Conservation (phyloP, 1,139 yeast genomes). For the Saccharomyces pastorianus region DNA sequence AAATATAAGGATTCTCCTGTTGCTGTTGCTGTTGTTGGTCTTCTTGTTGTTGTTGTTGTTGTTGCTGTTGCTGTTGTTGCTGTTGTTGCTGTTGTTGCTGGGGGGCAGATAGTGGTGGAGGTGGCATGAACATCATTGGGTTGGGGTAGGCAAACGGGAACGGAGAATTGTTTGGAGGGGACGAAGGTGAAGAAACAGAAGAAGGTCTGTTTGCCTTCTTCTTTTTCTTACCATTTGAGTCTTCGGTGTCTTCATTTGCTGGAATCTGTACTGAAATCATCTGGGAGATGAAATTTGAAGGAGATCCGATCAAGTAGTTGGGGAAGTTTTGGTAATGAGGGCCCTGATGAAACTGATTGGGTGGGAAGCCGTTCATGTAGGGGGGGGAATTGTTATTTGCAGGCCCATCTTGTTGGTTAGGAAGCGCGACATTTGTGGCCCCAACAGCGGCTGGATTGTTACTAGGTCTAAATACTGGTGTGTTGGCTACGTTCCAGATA, state of each 20-base stretch:
- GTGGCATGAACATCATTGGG: conserved; percentile 3
- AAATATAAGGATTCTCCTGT: conserved; percentile 2
- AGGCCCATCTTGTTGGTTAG: background rate
- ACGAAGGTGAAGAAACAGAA: background rate
- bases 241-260: background rate
- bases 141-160: background rate
- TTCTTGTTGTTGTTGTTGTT: conserved; percentile 2
- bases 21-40: background rate
- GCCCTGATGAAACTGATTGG: conserved; percentile 2
- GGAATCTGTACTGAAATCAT: background rate
- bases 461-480: conserved; percentile 20
- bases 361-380: conserved; percentile 1
- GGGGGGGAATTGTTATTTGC: conserved; percentile 2
- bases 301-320: background rate
- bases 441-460: conserved; percentile 7
- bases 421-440: background rate
- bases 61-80: conserved; percentile 2
- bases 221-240: background rate
- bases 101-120: conserved; percentile 4
- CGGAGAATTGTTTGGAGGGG: background rate
- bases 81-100: conserved; percentile 5
- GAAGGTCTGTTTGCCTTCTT: background rate
- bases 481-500: conserved; percentile 25
- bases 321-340: conserved; percentile 2
- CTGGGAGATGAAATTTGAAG: background rate